Evolutionary conservation across 257 asterid genomes (phyloP).

Genomic region (Pogostemon cablin): DNA sequence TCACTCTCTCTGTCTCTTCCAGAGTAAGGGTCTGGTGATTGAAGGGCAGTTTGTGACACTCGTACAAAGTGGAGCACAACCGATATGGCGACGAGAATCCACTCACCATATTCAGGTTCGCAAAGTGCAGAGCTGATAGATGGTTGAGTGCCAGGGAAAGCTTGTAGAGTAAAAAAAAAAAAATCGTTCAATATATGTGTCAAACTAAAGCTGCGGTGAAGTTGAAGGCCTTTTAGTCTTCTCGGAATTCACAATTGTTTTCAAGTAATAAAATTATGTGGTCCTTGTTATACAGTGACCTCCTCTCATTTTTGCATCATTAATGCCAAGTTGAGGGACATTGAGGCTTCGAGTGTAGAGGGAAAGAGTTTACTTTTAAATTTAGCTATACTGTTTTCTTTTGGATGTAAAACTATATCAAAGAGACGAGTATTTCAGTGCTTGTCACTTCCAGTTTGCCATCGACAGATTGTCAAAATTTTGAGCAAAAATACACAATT

Average conservation of each 20-base stretch:
- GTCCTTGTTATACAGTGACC: constrained; percentile 9
- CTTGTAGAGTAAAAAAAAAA: constrained; percentile 20
- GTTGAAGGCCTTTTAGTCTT: background rate
- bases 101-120: constrained; percentile 98
- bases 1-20: constrained; percentile 22
- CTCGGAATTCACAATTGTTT: background rate
- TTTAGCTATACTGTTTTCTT: background rate
- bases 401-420: constrained; percentile 1
- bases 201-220: constrained; percentile 20
- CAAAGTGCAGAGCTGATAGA: constrained; percentile 62
- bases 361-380: background rate
- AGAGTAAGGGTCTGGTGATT: constrained; percentile 70
- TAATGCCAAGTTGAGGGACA: constrained; percentile 15
- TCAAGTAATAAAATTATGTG: constrained; percentile 27
- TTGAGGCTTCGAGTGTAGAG: constrained; percentile 1
- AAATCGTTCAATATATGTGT: background rate
- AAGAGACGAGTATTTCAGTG: background rate
- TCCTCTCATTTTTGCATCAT: background rate
- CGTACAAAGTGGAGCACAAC: constrained; percentile 98
- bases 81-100: constrained; percentile 96
- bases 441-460: background rate
- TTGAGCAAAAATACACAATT: background rate
- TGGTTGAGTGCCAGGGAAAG: constrained; percentile 12
- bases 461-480: background rate
- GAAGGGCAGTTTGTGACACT: constrained; percentile 88